phyloP scores from a whole-genome alignment of 805 yeast genomes.

The Teunomyces funiuensis region DNA sequence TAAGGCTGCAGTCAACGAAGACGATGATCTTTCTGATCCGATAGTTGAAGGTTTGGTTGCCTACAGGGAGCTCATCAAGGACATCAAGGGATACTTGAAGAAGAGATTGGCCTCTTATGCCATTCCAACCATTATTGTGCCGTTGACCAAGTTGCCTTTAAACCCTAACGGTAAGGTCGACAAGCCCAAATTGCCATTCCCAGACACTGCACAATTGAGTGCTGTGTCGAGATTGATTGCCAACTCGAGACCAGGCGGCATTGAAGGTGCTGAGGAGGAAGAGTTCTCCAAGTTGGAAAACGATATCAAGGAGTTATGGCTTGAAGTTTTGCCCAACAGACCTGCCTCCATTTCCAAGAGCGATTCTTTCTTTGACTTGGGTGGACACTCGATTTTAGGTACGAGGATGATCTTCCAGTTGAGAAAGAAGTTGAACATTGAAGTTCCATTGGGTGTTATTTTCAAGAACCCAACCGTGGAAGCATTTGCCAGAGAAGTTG shows the following conservation, averaged over 20 bases:
- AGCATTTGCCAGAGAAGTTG: slow-evolving; percentile 73
- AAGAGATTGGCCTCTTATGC: slow-evolving; percentile 91
- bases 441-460: slow-evolving; percentile 85
- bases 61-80: slow-evolving; percentile 74
- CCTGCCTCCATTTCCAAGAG: slow-evolving; percentile 75
- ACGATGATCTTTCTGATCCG: slow-evolving; percentile 50
- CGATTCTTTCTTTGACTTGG: slow-evolving; percentile 94
- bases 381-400: slow-evolving; percentile 97
- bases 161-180: slow-evolving; percentile 99
- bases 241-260: slow-evolving; percentile 28
- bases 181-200: slow-evolving; percentile 95
- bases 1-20: slow-evolving; percentile 50
- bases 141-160: slow-evolving; percentile 80
- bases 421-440: slow-evolving; percentile 73
- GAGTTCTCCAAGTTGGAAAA: slow-evolving; percentile 63
- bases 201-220: slow-evolving; percentile 81
- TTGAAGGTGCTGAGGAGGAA: slow-evolving; percentile 40
- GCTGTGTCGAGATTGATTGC: slow-evolving; percentile 61
- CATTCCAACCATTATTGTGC: slow-evolving; percentile 88
- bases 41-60: slow-evolving; percentile 77
- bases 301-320: slow-evolving; percentile 79
- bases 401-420: slow-evolving; percentile 95
- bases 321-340: slow-evolving; percentile 75
- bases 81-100: slow-evolving; percentile 72
- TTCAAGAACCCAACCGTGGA: slow-evolving; percentile 87